Base-by-base conservation (phyloP, 1,139 yeast species). In the Pichia sp. region DNA sequence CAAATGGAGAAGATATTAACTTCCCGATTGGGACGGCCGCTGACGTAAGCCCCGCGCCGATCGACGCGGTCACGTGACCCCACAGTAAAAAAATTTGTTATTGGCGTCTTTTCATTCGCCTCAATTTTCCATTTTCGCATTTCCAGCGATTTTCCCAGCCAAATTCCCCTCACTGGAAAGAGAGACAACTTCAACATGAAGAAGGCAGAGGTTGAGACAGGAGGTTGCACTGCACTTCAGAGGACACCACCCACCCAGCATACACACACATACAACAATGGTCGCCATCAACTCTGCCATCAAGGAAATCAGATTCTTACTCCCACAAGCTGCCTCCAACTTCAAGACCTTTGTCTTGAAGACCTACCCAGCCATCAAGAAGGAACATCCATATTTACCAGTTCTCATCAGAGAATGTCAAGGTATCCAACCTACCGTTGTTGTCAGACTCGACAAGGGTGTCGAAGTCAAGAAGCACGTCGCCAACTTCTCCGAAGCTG, bases 281-380 rank as follows among this genome's bases (percentile, higher is more conserved):
- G 48, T 42, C 17, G 46, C 51, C 15, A 44, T 50, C 11, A 44
- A 48, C 9, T 41, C 72, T 49, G 82, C 86, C 24, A 76, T 86
- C 57, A 85, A 76, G 65, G 94, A 86, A 71, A 75, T 86, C 61
- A 79, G 95, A 67, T 85, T 86, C 68, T 88, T 85, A 62, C 75
- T 86, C 55, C 83, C 89, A 44, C 94, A 85, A 67, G 77, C 86
- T 27, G 80, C 81, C 54, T 81, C 88, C 11, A 79, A 90, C 24
- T 59, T 53, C 70, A 42, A 48, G 50, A 40, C 76, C 36, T 86
- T 84, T 62, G 73, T 85, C 59, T 67, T 77, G 50, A 71, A 76
- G 52, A 73, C 81, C 66, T 86, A 85, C 66, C 79, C 83, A 19
- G 62, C 70, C 27, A 71, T 86, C 62, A 85, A 84, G 67, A 66